phyloP scores from a whole-genome alignment of 2,329 filamentous ascomycete genomes.

The Metarhizium brunneum region DNA sequence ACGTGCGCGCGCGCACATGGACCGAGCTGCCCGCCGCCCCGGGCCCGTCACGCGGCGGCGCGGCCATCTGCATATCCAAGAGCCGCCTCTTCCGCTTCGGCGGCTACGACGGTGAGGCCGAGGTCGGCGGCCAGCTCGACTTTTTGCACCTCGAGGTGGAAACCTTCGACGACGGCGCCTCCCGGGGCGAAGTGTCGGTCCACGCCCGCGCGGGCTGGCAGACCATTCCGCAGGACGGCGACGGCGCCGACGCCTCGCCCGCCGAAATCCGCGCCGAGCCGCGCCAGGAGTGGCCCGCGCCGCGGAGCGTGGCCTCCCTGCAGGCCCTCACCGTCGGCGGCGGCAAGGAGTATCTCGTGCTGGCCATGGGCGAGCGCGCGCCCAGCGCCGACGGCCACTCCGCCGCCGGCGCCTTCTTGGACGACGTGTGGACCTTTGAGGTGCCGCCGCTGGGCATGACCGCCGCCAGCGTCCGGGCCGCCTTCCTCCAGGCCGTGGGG shows the following conservation, averaged over 20 bases:
- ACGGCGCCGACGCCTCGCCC: slow-evolving; percentile 21
- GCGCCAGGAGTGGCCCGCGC: slow-evolving; percentile 37
- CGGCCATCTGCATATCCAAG: slow-evolving; percentile 54
- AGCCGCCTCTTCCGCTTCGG: slow-evolving; percentile 69
- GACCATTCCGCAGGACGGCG: slow-evolving; percentile 32
- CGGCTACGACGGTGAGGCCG: slow-evolving; percentile 62
- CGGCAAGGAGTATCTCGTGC: slow-evolving; percentile 52
- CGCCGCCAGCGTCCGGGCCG: slow-evolving; percentile 44
- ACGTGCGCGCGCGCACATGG: slow-evolving; percentile 56
- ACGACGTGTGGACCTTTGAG: slow-evolving; percentile 57
- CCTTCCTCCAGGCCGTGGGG: slow-evolving; percentile 43
- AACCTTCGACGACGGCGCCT: slow-evolving; percentile 40
- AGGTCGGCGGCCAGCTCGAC: slow-evolving; percentile 65
- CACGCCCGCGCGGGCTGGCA: slow-evolving; percentile 45
- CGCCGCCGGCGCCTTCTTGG: slow-evolving; percentile 43
- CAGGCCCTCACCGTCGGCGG: slow-evolving; percentile 48
- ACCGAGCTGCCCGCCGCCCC: slow-evolving; percentile 58
- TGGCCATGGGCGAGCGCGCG: slow-evolving; percentile 49
- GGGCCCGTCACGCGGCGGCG: slow-evolving; percentile 55
- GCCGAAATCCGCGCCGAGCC: slow-evolving; percentile 26
- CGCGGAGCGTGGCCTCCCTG: slow-evolving; percentile 44
- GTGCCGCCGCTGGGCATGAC: slow-evolving; percentile 46
- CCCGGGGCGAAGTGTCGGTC: slow-evolving; percentile 40
- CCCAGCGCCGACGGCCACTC: slow-evolving; percentile 40
- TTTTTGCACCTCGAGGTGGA: slow-evolving; percentile 50